These are phyloP conservation scores for Gloeopeniophorella convolvens DNA, from an alignment of 768 basidiomycete genomes.

Conservation along the genomic window DNA sequence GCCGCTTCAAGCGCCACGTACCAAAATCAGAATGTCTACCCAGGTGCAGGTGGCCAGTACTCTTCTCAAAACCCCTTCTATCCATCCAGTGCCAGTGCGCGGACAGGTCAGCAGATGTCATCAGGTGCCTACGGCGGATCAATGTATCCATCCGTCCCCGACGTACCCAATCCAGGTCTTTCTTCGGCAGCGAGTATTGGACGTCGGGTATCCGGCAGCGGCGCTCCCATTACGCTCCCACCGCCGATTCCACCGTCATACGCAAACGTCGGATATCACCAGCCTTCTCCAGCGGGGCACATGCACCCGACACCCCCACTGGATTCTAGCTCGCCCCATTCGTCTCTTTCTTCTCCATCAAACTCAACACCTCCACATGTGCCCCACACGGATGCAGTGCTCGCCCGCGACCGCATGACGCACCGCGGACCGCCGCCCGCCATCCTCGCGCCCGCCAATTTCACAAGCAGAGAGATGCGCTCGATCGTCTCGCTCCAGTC, in stretches of 20 bases:
- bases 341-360: constrained; percentile 48
- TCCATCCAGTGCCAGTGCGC: constrained; percentile 20
- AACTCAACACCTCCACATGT: constrained; percentile 57
- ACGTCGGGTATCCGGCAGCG: constrained; percentile 9
- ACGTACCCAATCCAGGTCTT: constrained; percentile 23
- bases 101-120: constrained; percentile 27
- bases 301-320: constrained; percentile 31
- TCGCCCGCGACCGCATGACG: constrained; percentile 42
- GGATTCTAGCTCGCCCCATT: constrained; percentile 17
- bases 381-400: constrained; percentile 23
- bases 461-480: constrained; percentile 27
- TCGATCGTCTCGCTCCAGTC: constrained; percentile 41
- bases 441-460: constrained; percentile 40
- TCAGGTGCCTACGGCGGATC: constrained; percentile 28
- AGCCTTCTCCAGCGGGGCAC: constrained; percentile 30
- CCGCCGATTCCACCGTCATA: not conserved
- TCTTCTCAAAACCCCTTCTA: constrained; percentile 15
- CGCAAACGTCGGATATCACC: constrained; percentile 16
- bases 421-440: constrained; percentile 46
- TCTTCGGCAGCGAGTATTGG: constrained; percentile 2
- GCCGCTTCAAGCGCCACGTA: constrained; percentile 27
- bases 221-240: not conserved
- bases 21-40: constrained; percentile 1
- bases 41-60: constrained; percentile 5
- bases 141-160: constrained; percentile 39